Base-by-base conservation (phyloP, 179 eudicot genomes). In the Patellifolia procumbens region DNA sequence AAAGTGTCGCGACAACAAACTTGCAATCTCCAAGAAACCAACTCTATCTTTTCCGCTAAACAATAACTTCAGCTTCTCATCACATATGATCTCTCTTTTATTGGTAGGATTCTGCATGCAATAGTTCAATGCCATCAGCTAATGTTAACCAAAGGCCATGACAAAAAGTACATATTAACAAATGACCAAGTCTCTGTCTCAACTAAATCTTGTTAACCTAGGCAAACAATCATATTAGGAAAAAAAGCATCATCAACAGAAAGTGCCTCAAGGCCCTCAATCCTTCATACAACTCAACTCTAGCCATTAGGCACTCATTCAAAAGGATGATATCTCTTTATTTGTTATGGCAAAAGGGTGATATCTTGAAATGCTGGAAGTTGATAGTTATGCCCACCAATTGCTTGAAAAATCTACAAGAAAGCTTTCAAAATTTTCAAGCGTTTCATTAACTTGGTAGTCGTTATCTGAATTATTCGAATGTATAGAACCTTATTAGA, bases 71-170 rank as follows among this genome's bases (percentile, higher is more conserved):
- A 92, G 84, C 74, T 83, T 89, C 73, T 86, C 91, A 52, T 92
- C 97, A 70, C 97, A 92, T n/a, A 80, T 52, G 63, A 92, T 89
- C 70, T 85, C 86, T 66, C 39, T 91, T 85, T 86, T 92, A 78
- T 91, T 84, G 22, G 60, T 61, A 29, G 97, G 93, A 80, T 92
- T 87, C 93, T 92, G 91, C 78, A 79, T 26, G 55, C 68, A 34
- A 34, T n/a, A n/a, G n/a, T 13, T 19, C 29, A 32, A 65, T 0
- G 16, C 46, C 29, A 75, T 75, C 4, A 76, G 51, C n/a, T 7
- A 31, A 15, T 7, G 9, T 35, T 9, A 17, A 55, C 22, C 3
- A 74, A 53, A 72, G 53, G 13, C 64, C n/a, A 3, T 32, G 34
- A 39, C 5, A 22, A 55, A 37, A 29, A 20, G 60, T 46, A 65